phyloP scores from a whole-genome alignment of 1,284 basidiomycete species.

The Heterobasidion occidentale region DNA sequence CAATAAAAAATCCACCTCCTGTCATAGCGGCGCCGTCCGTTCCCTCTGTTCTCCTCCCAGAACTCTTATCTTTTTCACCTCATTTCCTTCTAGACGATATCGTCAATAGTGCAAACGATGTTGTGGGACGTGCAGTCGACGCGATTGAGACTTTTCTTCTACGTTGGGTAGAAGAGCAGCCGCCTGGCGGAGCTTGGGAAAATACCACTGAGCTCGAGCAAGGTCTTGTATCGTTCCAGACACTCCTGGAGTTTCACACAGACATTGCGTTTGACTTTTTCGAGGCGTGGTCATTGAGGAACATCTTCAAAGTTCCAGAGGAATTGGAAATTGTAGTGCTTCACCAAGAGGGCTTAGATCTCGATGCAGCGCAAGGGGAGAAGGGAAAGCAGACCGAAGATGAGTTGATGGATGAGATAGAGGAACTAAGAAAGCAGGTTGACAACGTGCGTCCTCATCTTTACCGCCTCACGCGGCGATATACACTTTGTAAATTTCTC shows the following conservation, averaged over 20 bases:
- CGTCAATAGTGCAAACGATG: constrained; percentile 60
- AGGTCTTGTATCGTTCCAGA: constrained; percentile 70
- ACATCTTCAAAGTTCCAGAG: constrained; percentile 64
- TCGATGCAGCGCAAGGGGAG: constrained; percentile 20
- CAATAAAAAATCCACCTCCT: neutral
- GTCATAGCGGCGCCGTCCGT: constrained; percentile 15
- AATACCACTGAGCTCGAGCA: constrained; percentile 63
- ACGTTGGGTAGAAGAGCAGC: constrained; percentile 57
- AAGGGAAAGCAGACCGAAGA: constrained; percentile 41
- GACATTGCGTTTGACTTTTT: constrained; percentile 78
- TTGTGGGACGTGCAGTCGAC: constrained; percentile 61
- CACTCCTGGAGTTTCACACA: constrained; percentile 68
- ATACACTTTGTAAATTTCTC: neutral
- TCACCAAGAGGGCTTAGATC: constrained; percentile 53
- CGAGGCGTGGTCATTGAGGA: constrained; percentile 70
- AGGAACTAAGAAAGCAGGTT: constrained; percentile 45
- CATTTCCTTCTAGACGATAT: constrained; percentile 65
- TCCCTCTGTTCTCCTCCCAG: constrained; percentile 49
- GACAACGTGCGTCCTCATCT: constrained; percentile 42
- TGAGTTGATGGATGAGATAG: constrained; percentile 55
- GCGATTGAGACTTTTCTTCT: constrained; percentile 68
- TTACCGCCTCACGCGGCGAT: constrained; percentile 3
- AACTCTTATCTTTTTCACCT: constrained; percentile 59
- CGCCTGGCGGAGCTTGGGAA: constrained; percentile 28
- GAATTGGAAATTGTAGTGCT: constrained; percentile 62